Percentiles rank a stretch among this genome's conserved stretches.
These are phyloP conservation scores for Colletotrichum sp. DNA, from an alignment of 2,329 filamentous ascomycete species.

Conservation along the genomic window DNA sequence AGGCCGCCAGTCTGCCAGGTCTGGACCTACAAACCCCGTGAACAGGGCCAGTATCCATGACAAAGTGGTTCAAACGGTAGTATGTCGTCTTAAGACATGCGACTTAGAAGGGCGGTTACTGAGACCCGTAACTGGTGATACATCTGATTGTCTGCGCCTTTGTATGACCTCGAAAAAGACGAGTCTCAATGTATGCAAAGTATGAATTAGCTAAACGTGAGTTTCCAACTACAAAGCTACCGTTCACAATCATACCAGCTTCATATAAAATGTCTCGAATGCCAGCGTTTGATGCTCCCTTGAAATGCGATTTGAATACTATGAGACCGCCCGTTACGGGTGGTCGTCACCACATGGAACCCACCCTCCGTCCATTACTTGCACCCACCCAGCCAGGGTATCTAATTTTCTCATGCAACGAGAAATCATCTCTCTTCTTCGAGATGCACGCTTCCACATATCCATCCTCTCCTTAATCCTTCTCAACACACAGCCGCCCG, in stretches of 20 bases:
- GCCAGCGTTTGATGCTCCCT: background rate
- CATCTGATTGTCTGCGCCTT: background rate
- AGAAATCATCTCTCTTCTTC: background rate
- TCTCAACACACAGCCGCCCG: background rate
- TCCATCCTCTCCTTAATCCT: background rate
- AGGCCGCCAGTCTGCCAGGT: background rate
- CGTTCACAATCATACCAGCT: background rate
- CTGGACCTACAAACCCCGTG: background rate
- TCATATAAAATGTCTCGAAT: background rate
- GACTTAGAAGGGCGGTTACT: background rate
- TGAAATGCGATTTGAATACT: background rate
- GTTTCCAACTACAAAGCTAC: background rate
- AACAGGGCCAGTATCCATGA: background rate
- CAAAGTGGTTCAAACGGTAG: background rate
- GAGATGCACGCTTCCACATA: background rate
- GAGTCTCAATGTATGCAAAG: background rate
- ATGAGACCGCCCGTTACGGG: constrained; percentile 1
- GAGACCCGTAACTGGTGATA: background rate
- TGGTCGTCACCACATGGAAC: background rate
- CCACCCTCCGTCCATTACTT: background rate
- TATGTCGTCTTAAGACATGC: background rate
- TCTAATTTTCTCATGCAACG: constrained; percentile 11
- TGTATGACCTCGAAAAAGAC: background rate
- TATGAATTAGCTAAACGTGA: background rate
- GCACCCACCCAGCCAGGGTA: constrained; percentile 14